Conservation (phyloP, 2,329 filamentous ascomycete genomes). For the Exophiala alcalophila region DNA sequence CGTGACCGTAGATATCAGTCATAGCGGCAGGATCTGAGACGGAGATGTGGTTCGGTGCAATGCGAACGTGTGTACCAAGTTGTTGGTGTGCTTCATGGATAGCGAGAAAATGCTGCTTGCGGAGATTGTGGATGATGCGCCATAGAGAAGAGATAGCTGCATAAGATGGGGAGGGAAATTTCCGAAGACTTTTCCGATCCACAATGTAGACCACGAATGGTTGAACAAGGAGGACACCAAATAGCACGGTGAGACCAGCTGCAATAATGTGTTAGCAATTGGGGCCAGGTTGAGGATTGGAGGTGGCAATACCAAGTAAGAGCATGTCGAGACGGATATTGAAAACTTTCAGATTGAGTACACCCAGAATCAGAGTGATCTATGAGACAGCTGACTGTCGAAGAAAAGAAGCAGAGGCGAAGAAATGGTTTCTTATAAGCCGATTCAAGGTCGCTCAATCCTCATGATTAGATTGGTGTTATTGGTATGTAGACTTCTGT, state of each 20-base stretch:
- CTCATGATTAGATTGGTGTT: too few relatives aligned
- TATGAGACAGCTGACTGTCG: too few relatives aligned
- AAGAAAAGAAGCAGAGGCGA: too few relatives aligned
- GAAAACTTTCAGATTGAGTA: too few relatives aligned
- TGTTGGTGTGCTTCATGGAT: constrained; percentile 29
- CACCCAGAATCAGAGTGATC: too few relatives aligned
- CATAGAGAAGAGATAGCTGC: constrained; percentile 24
- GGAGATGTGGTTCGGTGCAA: constrained; percentile 50
- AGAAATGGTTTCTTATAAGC: too few relatives aligned
- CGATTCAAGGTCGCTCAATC: too few relatives aligned
- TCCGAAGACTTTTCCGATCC: constrained; percentile 12
- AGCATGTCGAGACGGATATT: too few relatives aligned
- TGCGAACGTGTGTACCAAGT: constrained; percentile 42
- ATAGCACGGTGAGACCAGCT: neutral
- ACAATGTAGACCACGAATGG: constrained; percentile 5
- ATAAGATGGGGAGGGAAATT: constrained; percentile 16
- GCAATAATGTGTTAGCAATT: neutral
- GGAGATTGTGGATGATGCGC: constrained; percentile 28
- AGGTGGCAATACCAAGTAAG: neutral
- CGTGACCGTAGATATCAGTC: constrained; percentile 44
- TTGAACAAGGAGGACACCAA: constrained; percentile 5
- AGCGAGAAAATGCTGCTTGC: constrained; percentile 21
- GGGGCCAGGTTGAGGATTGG: neutral
- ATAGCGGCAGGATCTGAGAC: constrained; percentile 43
- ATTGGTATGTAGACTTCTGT: too few relatives aligned